Evolutionary conservation across 2,329 filamentous ascomycete species (phyloP), one percentile per base, ranked within the genome.

Genomic region (Fusarium palustre): DNA sequence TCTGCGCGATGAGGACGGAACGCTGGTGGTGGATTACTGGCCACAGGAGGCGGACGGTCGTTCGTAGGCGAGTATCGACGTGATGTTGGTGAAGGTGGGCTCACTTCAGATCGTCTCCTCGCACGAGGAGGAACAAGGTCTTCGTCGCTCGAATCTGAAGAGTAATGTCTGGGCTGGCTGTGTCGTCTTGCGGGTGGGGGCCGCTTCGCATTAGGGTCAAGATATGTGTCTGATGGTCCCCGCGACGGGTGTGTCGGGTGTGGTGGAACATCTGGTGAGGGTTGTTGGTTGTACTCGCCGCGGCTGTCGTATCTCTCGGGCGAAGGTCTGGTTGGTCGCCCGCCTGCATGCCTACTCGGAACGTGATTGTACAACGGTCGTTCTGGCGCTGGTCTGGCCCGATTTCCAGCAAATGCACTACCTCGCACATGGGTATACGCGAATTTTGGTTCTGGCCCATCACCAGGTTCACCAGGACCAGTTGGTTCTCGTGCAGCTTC

Each of bases 81-180:
- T 5, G 77, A 70, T 10, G 73, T 72, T 2, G 76, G 69, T 2
- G 57, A 64, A 10, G 80, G 62, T 60, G 76, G 70, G 70, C 67
- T 64, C 42, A 72, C 34, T 48, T 74, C 74, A 4, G 68, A 70
- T 55, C 74, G 70, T 34, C 75, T 71, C 63, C 74, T 77, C 25
- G 69, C 52, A 25, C 72, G 75, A 25, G 76, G 67, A 5, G 76
- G 76, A 4, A 46, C 61, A n/a, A 72, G 69, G 20, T 82, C 81
- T 3, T 82, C 80, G 3, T 82, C 81, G n/a, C 82, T 83, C 3
- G 81, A 79, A 16, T 77, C 76, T 5, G 80, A 80, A 24, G 81
- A 81, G 43, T 78, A 75, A 50, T 81, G 80, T 31, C 82, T 79
- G 1, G 84, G 83, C 55, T 87, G 85, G 68, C 84, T 86, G 70